These are phyloP conservation scores for Lactarius deliciosus DNA, from an alignment of 768 basidiomycete species.

Conservation along the genomic window DNA sequence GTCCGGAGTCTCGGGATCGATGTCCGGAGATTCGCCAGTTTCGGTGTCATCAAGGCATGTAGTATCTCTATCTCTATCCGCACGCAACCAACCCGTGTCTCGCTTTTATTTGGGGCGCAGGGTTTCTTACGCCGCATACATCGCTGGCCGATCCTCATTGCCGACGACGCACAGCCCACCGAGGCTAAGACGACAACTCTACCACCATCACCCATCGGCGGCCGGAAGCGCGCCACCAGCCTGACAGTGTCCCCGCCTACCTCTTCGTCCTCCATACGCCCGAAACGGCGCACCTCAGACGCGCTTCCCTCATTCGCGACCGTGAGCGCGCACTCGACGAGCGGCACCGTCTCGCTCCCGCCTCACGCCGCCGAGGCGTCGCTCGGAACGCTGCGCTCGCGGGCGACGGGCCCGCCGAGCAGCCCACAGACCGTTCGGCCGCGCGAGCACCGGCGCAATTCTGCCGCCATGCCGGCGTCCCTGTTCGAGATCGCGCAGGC, in stretches of 20 bases:
- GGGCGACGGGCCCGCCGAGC: slow-evolving; percentile 9
- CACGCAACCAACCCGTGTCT: background rate
- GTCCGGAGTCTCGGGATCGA: slow-evolving; percentile 79
- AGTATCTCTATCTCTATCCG: background rate
- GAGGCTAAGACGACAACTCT: slow-evolving; percentile 21
- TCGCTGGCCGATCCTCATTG: slow-evolving; percentile 81
- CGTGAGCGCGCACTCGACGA: slow-evolving; percentile 13
- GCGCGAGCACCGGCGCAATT: slow-evolving; percentile 24
- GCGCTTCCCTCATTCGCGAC: slow-evolving; percentile 5
- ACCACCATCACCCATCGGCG: slow-evolving; percentile 24
- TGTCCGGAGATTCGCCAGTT: slow-evolving; percentile 90
- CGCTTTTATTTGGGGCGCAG: slow-evolving; percentile 36
- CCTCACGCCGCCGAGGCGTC: slow-evolving; percentile 26
- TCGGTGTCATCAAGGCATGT: slow-evolving; percentile 90
- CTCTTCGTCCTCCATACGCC: slow-evolving; percentile 1
- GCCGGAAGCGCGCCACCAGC: slow-evolving; percentile 30
- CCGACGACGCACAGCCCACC: slow-evolving; percentile 4
- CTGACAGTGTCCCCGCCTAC: slow-evolving; percentile 10
- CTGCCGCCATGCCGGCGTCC: slow-evolving; percentile 18
- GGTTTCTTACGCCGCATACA: slow-evolving; percentile 93
- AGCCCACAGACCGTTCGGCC: slow-evolving; percentile 13
- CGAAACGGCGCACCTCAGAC: slow-evolving; percentile 26
- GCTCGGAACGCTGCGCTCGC: slow-evolving; percentile 22
- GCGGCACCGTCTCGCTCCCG: slow-evolving; percentile 25
- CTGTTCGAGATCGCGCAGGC: slow-evolving; percentile 29